These are phyloP conservation scores for Thozetella sp. DNA, from an alignment of 495 filamentous ascomycete species.

Conservation along the genomic window DNA sequence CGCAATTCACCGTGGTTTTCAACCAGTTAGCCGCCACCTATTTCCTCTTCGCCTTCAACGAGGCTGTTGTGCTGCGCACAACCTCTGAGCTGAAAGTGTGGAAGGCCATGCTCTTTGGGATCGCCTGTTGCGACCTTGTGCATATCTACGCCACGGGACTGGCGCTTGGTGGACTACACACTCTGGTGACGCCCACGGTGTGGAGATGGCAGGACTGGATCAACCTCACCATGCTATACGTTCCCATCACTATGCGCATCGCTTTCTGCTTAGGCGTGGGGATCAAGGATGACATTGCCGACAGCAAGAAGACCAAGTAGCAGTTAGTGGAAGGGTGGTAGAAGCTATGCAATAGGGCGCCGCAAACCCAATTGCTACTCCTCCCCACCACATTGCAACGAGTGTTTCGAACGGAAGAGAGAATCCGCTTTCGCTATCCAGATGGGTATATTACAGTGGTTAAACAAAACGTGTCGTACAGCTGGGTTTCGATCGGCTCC, in stretches of 20 bases:
- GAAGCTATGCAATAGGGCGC: too few species aligned
- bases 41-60: not conserved
- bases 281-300: not conserved
- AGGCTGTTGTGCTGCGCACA: not conserved
- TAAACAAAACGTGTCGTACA: too few species aligned
- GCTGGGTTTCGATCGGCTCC: not conserved
- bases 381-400: too few species aligned
- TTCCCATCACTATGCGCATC: not conserved
- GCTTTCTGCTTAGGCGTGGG: not conserved
- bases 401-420: too few species aligned
- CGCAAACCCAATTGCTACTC: too few species aligned
- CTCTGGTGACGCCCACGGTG: not conserved
- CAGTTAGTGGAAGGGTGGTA: too few species aligned
- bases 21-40: not conserved
- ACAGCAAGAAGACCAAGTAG: not conserved
- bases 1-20: not conserved
- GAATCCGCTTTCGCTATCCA: too few species aligned
- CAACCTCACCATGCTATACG: conserved; percentile 7
- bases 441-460: too few species aligned
- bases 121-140: not conserved
- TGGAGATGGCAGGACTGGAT: conserved; percentile 8
- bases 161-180: not conserved
- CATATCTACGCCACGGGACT: conserved; percentile 3
- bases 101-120: not conserved
- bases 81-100: not conserved